Evolutionary conservation across 1,139 yeast genomes (phyloP).

Genomic region (Yamadazyma sp.): DNA sequence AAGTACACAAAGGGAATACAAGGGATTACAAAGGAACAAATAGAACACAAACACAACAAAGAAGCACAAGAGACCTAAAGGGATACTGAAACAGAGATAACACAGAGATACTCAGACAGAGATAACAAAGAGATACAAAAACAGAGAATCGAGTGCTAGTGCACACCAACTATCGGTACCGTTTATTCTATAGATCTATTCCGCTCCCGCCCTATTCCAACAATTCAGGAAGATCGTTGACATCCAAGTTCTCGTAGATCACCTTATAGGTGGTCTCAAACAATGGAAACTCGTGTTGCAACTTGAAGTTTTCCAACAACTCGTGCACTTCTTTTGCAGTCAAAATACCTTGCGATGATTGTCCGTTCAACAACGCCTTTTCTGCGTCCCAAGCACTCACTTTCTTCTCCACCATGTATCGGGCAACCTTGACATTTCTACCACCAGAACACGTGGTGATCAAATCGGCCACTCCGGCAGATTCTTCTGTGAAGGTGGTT

Average conservation of each 20-base stretch:
- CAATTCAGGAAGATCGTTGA: conserved; percentile 34
- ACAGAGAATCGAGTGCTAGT: neutral
- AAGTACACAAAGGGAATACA: too few species aligned
- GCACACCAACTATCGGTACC: neutral
- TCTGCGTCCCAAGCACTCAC: conserved; percentile 46
- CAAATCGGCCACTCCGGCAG: conserved; percentile 52
- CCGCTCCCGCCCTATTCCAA: conserved; percentile 20
- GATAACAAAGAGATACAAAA: neutral
- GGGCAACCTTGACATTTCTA: conserved; percentile 49
- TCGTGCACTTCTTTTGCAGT: conserved; percentile 52
- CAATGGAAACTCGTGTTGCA: conserved; percentile 47
- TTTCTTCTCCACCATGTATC: conserved; percentile 48
- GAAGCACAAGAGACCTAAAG: too few species aligned
- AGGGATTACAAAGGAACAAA: too few species aligned
- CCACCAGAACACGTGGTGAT: conserved; percentile 53
- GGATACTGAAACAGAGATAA: too few species aligned
- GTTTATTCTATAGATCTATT: conserved; percentile 4
- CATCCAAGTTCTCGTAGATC: conserved; percentile 63
- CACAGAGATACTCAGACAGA: neutral
- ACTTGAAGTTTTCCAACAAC: conserved; percentile 51
- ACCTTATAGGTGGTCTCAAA: conserved; percentile 76
- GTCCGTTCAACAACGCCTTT: conserved; percentile 47
- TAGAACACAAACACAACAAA: too few species aligned
- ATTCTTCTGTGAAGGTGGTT: conserved; percentile 48
- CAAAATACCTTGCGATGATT: conserved; percentile 49